Percentiles rank a stretch among this genome's conserved stretches.
These are phyloP conservation scores for Cryphonectria carpinicola DNA, from an alignment of 2,329 filamentous ascomycete genomes.

Conservation along the genomic window DNA sequence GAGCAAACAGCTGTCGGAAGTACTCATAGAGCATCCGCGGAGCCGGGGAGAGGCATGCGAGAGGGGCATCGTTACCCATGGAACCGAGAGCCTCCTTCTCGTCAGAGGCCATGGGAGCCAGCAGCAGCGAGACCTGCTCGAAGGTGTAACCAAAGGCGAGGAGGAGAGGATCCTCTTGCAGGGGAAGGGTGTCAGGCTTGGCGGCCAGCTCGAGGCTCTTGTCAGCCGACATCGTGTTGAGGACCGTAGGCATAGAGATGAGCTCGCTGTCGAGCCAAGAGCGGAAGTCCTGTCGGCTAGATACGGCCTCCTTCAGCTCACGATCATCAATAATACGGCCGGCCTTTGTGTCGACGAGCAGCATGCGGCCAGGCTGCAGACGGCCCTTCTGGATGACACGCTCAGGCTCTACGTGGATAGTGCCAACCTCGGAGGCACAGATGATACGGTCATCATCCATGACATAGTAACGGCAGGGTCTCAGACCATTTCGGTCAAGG, in stretches of 20 bases:
- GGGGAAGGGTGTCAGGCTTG: slow-evolving; percentile 67
- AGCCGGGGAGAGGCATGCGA: slow-evolving; percentile 88
- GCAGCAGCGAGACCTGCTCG: slow-evolving; percentile 88
- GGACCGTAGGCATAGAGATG: slow-evolving; percentile 76
- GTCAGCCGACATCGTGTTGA: slow-evolving; percentile 63
- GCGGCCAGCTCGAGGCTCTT: slow-evolving; percentile 64
- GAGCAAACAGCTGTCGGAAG: slow-evolving; percentile 95
- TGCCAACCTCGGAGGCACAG: slow-evolving; percentile 94
- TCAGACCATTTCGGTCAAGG: slow-evolving; percentile 90
- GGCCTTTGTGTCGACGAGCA: slow-evolving; percentile 86
- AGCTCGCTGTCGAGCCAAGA: slow-evolving; percentile 86
- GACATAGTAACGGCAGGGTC: slow-evolving; percentile 95
- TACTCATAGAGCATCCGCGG: slow-evolving; percentile 92
- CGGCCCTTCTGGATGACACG: slow-evolving; percentile 89
- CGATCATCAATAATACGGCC: slow-evolving; percentile 93
- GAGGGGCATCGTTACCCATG: slow-evolving; percentile 95
- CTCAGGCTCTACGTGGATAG: slow-evolving; percentile 89
- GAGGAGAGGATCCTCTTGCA: slow-evolving; percentile 84
- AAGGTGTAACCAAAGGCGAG: slow-evolving; percentile 92
- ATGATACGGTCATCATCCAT: slow-evolving; percentile 97
- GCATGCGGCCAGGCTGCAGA: slow-evolving; percentile 92
- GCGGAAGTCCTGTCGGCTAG: slow-evolving; percentile 85
- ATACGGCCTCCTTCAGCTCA: slow-evolving; percentile 86
- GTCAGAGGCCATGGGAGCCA: slow-evolving; percentile 95
- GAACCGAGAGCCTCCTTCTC: slow-evolving; percentile 97